Base-by-base conservation (phyloP, 2,329 filamentous ascomycete species). In the Phaeomoniella chlamydospora region DNA sequence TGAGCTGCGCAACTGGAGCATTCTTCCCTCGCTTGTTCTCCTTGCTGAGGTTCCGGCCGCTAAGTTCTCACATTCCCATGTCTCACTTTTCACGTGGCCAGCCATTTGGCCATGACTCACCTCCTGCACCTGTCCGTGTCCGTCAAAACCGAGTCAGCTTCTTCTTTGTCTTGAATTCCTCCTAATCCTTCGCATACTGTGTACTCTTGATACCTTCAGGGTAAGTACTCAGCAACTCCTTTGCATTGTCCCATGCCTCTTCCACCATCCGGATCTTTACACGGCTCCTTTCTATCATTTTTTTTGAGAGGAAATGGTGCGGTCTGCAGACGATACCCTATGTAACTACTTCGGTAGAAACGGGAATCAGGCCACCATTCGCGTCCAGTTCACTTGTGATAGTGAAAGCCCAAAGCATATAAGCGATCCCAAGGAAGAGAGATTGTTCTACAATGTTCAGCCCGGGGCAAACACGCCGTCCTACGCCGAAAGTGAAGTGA, bases 361-460 rank as follows among this genome's bases (percentile, higher is more conserved):
- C 15, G 15, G 37, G 37, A 35, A 42, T 40, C 15, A 13, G 17
- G 13, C 41, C 32, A n/a, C 41, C 41, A n/a, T 35, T 22, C 15
- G 29, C 34, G 16, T 48, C 42, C 29, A 42, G 37, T 6, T 40
- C 39, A 5, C 40, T 45, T 12, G 41, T 37, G 35, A 56, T 45
- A 15, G 49, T 41, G 35, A 54, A 56, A 1, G 47, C 49, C 54
- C 54, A 56, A 2, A 58, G 26, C 3, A 53, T 35, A 11, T 49
- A 45, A 2, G 47, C 49, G n/a, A 55, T 39, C 2, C 43, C 45
- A 4, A 53, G 29, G 34, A 42, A 53, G 2, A 59, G 38, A 15
- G 43, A 48, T 4, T 48, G 45, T 36, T 58, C 52, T 1, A 52
- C 54, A 11, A 57, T 39, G 39, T 55, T 50, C 3, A 56, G 47